Percentiles rank a stretch among this genome's conserved stretches.
Conservation (phyloP, 2,329 filamentous ascomycete genomes). For the Fusarium palustre region DNA sequence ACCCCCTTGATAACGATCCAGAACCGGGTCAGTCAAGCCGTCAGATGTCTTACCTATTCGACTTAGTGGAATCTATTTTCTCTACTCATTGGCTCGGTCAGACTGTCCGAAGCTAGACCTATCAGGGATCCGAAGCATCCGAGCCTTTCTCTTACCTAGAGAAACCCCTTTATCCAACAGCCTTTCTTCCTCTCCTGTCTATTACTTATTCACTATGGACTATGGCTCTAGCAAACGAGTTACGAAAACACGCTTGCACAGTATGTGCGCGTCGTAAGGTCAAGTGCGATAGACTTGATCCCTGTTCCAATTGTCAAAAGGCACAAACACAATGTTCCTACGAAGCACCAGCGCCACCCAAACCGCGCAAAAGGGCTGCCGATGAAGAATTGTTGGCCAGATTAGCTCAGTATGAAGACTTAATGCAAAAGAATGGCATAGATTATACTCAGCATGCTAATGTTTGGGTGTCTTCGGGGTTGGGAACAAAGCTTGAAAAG, state of each 20-base stretch:
- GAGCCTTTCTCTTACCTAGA: not conserved
- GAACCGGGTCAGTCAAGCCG: not conserved
- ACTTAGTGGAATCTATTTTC: not conserved
- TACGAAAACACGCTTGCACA: slow-evolving; percentile 37
- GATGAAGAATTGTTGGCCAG: slow-evolving; percentile 46
- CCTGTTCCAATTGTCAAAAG: slow-evolving; percentile 60
- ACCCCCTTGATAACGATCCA: not conserved
- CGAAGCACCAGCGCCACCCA: slow-evolving; percentile 28
- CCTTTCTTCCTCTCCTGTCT: no score
- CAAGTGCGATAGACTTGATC: slow-evolving; percentile 54
- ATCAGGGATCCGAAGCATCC: not conserved
- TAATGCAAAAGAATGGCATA: slow-evolving; percentile 47
- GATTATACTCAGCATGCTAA: slow-evolving; percentile 37
- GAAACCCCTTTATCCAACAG: not conserved
- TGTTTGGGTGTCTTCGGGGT: slow-evolving; percentile 43
- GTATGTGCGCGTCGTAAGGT: slow-evolving; percentile 42
- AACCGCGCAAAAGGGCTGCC: slow-evolving; percentile 45
- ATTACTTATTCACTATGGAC: not conserved
- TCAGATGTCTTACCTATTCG: not conserved
- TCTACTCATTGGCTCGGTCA: not conserved
- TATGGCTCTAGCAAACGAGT: not conserved
- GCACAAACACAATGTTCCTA: slow-evolving; percentile 47
- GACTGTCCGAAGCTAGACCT: not conserved
- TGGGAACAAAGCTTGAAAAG: slow-evolving; percentile 9
- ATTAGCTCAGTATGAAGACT: slow-evolving; percentile 44